A percentile compares a stretch with the other conserved stretches of the same genome.
phyloP scores from a whole-genome alignment of 2,329 filamentous ascomycete genomes.

The Aspergillus phoenicis region DNA sequence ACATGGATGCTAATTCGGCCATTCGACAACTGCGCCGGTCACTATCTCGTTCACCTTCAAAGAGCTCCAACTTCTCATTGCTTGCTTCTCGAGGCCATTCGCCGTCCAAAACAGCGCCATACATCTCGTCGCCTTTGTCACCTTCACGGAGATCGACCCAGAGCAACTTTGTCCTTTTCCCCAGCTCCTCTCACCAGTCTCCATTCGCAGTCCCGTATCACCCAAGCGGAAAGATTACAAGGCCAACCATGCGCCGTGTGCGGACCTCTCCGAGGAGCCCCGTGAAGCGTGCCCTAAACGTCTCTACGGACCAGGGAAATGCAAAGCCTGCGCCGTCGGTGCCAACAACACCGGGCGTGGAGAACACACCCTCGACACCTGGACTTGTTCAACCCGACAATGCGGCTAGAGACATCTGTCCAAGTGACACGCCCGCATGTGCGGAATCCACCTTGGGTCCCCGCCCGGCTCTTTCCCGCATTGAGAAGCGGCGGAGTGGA shows the following conservation, averaged over 20 bases:
- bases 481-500: slow-evolving; percentile 54
- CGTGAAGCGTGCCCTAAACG: slow-evolving; percentile 72
- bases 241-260: slow-evolving; percentile 48
- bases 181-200: slow-evolving; percentile 50
- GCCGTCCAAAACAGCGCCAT: slow-evolving; percentile 54
- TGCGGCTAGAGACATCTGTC: slow-evolving; percentile 26
- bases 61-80: slow-evolving; percentile 69
- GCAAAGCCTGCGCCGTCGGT: slow-evolving; percentile 55
- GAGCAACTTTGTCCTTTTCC: slow-evolving; percentile 56
- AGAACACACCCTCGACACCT: slow-evolving; percentile 45
- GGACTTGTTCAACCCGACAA: slow-evolving; percentile 29
- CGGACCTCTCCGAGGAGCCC: slow-evolving; percentile 80
- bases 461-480: slow-evolving; percentile 46
- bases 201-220: slow-evolving; percentile 67
- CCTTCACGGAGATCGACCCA: slow-evolving; percentile 58
- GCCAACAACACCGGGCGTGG: slow-evolving; percentile 50
- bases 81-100: slow-evolving; percentile 53
- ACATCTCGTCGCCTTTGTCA: slow-evolving; percentile 58
- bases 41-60: slow-evolving; percentile 90
- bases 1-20: slow-evolving; percentile 78
- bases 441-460: slow-evolving; percentile 33
- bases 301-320: slow-evolving; percentile 72
- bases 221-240: slow-evolving; percentile 64
- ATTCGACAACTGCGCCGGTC: slow-evolving; percentile 84
- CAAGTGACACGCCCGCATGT: slow-evolving; percentile 44